A percentile compares a stretch with the other conserved stretches of the same genome.
These are phyloP conservation scores for Tricholoma furcatifolium DNA, from an alignment of 768 basidiomycete species.

Conservation along the genomic window DNA sequence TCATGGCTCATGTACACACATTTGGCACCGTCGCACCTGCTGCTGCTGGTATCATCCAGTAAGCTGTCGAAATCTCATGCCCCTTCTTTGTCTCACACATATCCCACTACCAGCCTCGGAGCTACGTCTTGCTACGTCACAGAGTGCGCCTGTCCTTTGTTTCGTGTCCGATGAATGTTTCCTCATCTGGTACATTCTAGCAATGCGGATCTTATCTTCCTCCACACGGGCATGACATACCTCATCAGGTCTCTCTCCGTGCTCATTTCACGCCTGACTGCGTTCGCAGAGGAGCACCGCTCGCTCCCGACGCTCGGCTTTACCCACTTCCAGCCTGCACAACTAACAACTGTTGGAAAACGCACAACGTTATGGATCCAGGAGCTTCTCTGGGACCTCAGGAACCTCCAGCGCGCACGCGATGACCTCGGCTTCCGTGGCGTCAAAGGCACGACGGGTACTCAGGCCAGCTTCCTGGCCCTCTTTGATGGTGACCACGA, in stretches of 20 bases:
- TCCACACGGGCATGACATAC: conserved; percentile 82
- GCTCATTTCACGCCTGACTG: conserved; percentile 84
- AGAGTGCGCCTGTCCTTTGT: conserved; percentile 52
- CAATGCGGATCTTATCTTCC: conserved; percentile 97
- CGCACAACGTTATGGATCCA: conserved; percentile 96
- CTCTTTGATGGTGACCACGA: conserved; percentile 94
- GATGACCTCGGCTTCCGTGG: conserved; percentile 96
- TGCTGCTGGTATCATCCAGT: conserved; percentile 97
- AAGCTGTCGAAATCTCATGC: conserved; percentile 22
- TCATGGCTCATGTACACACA: conserved; percentile 99
- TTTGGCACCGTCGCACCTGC: conserved; percentile 93
- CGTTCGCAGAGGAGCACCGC: conserved; percentile 82
- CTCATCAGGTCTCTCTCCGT: conserved; percentile 86
- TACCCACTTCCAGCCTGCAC: conserved; percentile 99
- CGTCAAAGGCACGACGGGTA: conserved; percentile 99
- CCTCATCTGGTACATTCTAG: conserved; percentile 37
- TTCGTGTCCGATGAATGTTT: background rate
- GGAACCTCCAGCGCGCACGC: conserved; percentile 86
- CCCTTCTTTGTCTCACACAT: background rate
- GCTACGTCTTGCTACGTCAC: conserved; percentile 99
- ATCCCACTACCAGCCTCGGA: conserved; percentile 38
- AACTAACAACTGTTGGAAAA: conserved; percentile 97
- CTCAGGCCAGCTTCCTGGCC: conserved; percentile 92
- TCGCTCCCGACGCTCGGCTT: conserved; percentile 94
- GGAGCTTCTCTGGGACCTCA: conserved; percentile 95